Conservation (phyloP, 805 yeast genomes). For the Middelhovenomyces tepae region DNA sequence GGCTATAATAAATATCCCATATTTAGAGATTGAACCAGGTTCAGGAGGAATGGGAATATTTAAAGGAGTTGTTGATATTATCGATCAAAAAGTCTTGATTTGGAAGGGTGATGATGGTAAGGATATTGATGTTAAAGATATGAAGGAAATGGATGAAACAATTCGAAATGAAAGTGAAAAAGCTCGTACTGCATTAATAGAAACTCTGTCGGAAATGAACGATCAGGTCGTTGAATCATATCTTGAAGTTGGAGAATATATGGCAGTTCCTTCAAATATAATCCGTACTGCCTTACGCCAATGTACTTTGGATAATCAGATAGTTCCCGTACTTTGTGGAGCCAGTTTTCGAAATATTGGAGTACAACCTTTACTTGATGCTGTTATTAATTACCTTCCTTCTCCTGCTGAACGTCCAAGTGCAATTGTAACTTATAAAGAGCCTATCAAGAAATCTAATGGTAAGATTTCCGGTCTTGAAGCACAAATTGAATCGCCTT, state of each 20-base stretch:
- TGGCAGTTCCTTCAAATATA: constrained; percentile 45
- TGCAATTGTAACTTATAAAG: constrained; percentile 39
- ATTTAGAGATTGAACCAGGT: constrained; percentile 40
- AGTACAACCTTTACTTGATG: constrained; percentile 88
- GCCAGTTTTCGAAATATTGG: constrained; percentile 90
- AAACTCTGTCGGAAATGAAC: constrained; percentile 74
- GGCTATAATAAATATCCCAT: constrained; percentile 69
- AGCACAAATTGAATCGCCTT: constrained; percentile 5
- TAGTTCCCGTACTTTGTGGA: constrained; percentile 85
- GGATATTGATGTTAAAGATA: constrained; percentile 39
- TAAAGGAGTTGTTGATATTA: constrained; percentile 67
- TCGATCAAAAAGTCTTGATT: constrained; percentile 48
- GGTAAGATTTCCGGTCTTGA: constrained; percentile 14
- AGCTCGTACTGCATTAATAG: constrained; percentile 70
- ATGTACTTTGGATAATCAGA: constrained; percentile 48
- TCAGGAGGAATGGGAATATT: constrained; percentile 37
- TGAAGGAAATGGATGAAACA: constrained; percentile 25
- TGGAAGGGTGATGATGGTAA: constrained; percentile 42
- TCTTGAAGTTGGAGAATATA: constrained; percentile 60
- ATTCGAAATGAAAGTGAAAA: constrained; percentile 40
- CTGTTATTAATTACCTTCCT: constrained; percentile 69
- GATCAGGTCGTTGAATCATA: constrained; percentile 70
- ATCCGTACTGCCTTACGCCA: constrained; percentile 54
- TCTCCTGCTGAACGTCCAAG: constrained; percentile 58
- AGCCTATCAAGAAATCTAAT: constrained; percentile 18